These are phyloP conservation scores for Collybiopsis confluens DNA, from an alignment of 768 basidiomycete species.

Conservation along the genomic window DNA sequence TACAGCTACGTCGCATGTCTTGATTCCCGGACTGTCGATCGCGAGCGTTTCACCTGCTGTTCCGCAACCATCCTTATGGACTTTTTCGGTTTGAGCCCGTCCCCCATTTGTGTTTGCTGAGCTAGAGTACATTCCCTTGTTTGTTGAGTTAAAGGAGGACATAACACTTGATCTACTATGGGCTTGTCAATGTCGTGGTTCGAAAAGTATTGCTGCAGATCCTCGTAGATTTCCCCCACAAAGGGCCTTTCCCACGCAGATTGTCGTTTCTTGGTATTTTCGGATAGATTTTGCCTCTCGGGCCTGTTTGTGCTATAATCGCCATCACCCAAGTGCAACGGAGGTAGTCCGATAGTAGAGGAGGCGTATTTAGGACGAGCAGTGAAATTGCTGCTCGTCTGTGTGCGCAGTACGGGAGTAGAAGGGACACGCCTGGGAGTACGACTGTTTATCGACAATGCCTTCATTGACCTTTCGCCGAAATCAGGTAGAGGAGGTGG, in stretches of 20 bases:
- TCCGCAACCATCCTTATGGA: constrained; percentile 82
- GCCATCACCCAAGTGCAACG: constrained; percentile 13
- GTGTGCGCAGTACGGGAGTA: constrained; percentile 2
- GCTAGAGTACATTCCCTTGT: too few species aligned
- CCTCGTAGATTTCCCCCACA: constrained; percentile 74
- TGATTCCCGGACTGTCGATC: constrained; percentile 36
- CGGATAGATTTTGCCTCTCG: constrained; percentile 30
- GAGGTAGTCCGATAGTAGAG: constrained; percentile 12
- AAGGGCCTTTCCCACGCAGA: constrained; percentile 56
- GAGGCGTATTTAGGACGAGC: neutral
- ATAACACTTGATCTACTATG: constrained; percentile 56
- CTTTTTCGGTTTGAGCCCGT: constrained; percentile 47
- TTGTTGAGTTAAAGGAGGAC: constrained; percentile 13
- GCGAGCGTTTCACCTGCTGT: constrained; percentile 57
- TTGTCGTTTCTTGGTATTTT: constrained; percentile 10
- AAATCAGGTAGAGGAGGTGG: constrained; percentile 25
- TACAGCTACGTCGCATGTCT: constrained; percentile 37
- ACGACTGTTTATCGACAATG: neutral
- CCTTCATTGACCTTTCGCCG: neutral
- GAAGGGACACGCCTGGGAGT: constrained; percentile 5
- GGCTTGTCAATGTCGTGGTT: constrained; percentile 85
- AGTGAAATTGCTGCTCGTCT: neutral
- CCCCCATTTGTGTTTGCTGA: neutral
- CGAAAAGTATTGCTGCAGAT: constrained; percentile 84
- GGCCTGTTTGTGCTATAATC: constrained; percentile 11